Evolutionary conservation across 495 filamentous ascomycete genomes (phyloP), one percentile per base, ranked within the genome.

Genomic region (Aspergillus sparsus): DNA sequence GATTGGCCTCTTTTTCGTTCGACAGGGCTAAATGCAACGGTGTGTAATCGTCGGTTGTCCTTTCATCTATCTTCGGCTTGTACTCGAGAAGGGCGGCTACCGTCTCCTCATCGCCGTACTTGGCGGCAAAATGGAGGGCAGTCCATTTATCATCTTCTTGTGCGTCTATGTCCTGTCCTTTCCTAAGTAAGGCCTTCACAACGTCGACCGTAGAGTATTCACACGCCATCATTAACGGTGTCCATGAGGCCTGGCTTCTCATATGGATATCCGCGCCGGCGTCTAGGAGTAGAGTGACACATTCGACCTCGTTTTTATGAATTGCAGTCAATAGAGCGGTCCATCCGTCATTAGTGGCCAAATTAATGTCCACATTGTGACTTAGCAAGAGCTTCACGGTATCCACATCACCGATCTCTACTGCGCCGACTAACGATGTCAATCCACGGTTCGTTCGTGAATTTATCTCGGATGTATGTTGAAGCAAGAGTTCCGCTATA

Each of bases 61-160:
- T n/a, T 10, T 11, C 10, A n/a, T 58, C 44, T 12, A 60, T 21
- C 54, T 66, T 51, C 11, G 57, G 58, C 0, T 56, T 55, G 11
- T 57, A 41, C 15, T 61, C 44, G 6, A 69, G 32, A 8, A 69
- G 57, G 11, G 63, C 7, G 15, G 52, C 32, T 33, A 61, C 57
- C 9, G 44, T n/a, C 4, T 57, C 36, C 0, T 51, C 49, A 15
- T 39, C 3, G 11, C 32, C 44, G 46, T 52, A 34, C 31, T 54
- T 45, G n/a, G 60, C 66, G 7, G 70, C 66, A 2, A 57, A 7
- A 37, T 67, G 67, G 4, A 77, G 27, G 3, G 74, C 57, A 13
- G 72, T 76, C 2, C 49, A 37, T 1, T 63, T 66, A 27, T 46
- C 36, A 10, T 56, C 11, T 3, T 46, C 62, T 15, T 49, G 54